Evolutionary conservation across 306 rosid species (phyloP).

Genomic region (Quercus berberidifolia): DNA sequence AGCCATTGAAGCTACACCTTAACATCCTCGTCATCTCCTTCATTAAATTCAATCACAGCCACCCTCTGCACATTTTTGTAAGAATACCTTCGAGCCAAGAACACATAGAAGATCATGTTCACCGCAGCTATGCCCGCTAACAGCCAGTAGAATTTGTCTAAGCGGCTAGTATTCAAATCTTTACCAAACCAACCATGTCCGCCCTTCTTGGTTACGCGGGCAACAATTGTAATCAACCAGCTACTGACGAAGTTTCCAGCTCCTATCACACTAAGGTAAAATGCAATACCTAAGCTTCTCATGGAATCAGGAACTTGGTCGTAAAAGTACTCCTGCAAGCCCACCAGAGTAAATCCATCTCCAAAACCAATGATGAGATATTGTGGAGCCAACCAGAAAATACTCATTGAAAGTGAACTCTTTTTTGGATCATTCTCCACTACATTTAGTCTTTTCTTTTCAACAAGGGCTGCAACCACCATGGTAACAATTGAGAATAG

Average conservation of each 20-base stretch:
- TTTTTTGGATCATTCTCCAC: conserved; percentile 27
- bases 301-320: conserved; percentile 94
- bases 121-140: conserved; percentile 47
- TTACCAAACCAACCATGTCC: conserved; percentile 83
- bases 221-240: conserved; percentile 58
- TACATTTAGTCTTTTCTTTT: conserved; percentile 46
- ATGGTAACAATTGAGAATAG: conserved; percentile 47
- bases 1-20: conserved; percentile 33
- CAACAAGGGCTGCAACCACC: conserved; percentile 65
- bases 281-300: conserved; percentile 87
- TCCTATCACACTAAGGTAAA: conserved; percentile 73
- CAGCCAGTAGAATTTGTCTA: conserved; percentile 88
- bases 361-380: conserved; percentile 77
- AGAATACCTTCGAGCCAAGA: conserved; percentile 70
- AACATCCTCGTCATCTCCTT: conserved; percentile 31
- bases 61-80: conserved; percentile 81
- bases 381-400: conserved; percentile 87
- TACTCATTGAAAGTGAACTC: conserved; percentile 54
- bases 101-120: conserved; percentile 57
- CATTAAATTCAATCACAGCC: conserved; percentile 52
- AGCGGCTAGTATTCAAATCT: conserved; percentile 65
- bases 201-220: conserved; percentile 38
- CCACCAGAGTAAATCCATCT: conserved; percentile 79
- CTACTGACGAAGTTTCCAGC: conserved; percentile 76
- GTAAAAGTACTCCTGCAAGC: conserved; percentile 83